Percentiles rank a stretch among this genome's conserved stretches.
These are phyloP conservation scores for Ustilago curta DNA, from an alignment of 1,284 basidiomycete genomes.

Conservation along the genomic window DNA sequence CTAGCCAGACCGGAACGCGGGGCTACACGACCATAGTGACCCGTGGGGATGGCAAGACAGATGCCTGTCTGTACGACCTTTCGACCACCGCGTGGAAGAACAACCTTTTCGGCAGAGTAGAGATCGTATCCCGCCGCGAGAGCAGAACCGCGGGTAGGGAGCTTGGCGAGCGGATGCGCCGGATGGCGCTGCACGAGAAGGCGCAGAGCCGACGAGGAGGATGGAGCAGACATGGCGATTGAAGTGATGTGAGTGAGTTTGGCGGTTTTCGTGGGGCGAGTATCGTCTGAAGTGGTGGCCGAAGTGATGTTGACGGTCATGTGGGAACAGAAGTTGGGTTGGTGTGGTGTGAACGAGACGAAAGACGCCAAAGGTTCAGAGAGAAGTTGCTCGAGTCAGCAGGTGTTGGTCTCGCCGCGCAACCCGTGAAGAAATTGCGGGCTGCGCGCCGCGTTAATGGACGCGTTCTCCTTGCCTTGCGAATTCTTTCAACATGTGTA, in stretches of 20 bases:
- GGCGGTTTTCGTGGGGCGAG: conserved; percentile 19
- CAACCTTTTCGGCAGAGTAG: conserved; percentile 76
- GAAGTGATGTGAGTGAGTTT: conserved; percentile 25
- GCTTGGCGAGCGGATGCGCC: conserved; percentile 76
- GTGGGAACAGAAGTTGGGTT: background rate
- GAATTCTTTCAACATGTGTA: background rate
- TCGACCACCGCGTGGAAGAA: conserved; percentile 75
- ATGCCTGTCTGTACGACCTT: conserved; percentile 90
- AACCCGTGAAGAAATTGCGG: no score
- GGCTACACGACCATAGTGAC: conserved; percentile 95
- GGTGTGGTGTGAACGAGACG: background rate
- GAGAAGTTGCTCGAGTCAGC: no score
- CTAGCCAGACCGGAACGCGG: conserved; percentile 92
- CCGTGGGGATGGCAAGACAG: conserved; percentile 88
- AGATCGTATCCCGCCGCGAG: conserved; percentile 94
- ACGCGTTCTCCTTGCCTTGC: conserved; percentile 8
- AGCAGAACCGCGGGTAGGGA: conserved; percentile 88
- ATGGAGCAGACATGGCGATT: conserved; percentile 8
- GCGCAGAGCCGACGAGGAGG: conserved; percentile 40
- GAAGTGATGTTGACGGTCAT: conserved; percentile 16
- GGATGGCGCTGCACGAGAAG: conserved; percentile 88
- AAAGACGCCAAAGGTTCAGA: background rate
- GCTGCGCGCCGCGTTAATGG: conserved; percentile 44
- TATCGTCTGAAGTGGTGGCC: background rate
- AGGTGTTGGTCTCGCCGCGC: conserved; percentile 40